Base-by-base conservation (phyloP, 73 alveolate genomes). In the Blepharisma stoltei region DNA sequence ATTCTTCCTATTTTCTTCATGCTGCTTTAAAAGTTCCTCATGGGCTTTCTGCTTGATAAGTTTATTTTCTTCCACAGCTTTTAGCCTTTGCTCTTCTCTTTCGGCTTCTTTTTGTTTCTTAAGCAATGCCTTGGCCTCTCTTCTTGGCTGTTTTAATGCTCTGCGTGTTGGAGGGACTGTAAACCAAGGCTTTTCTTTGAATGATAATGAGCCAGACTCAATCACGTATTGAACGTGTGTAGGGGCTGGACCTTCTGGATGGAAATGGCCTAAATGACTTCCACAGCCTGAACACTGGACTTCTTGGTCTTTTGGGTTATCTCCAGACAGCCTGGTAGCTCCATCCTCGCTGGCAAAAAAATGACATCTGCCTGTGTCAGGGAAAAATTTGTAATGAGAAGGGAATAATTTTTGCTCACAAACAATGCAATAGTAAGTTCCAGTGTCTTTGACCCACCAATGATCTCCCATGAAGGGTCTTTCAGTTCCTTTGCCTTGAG, bases 401-500 rank as follows among this genome's bases (percentile, higher is more conserved):
- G 82, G 86, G 49, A 87, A 87, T 48, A 87, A 41, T 43, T 52
- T 54, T 66, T 87, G 75, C 6, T 86, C 54, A 76, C 94, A 87
- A 6, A 52, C 78, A 46, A 53, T 78, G 70, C 94, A 87, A 23
- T 80, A 9, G 69, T 87, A 87, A 5, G 45, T 52, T 5, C 94
- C 94, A 5, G 70, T 75, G 50, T 87, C 94, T 71, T 82, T 87
- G 44, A 43, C 67, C 88, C 89, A 81, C 94, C 94, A 87, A 49
- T 78, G 70, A 9, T 83, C 86, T 67, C 91, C 90, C 4, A 87
- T 86, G 75, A 77, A 86, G 6, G 94, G 88, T 67, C 94, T 81
- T 65, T 86, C 94, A 43, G 73, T 67, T 32, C 88, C 87, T 37
- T 44, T 54, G 27, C 82, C 90, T 38, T 81, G 77, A 46, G 85